These are phyloP conservation scores for Blastobotrys peoriensis DNA, from an alignment of 805 yeast genomes.

Conservation along the genomic window DNA sequence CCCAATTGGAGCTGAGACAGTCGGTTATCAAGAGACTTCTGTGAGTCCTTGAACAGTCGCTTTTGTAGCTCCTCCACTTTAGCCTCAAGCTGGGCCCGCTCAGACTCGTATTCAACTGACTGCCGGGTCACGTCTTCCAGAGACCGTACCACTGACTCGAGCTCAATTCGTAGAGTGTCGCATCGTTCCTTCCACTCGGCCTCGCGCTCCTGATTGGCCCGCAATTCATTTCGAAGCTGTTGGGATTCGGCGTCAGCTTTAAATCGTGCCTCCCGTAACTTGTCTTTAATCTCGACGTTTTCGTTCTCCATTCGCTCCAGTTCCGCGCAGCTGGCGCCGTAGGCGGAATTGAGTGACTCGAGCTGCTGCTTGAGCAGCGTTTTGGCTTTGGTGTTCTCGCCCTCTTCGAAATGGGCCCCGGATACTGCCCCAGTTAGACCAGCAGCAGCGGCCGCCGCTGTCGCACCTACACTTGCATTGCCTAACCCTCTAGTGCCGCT, in stretches of 20 bases:
- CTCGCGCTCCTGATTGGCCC: conserved; percentile 18
- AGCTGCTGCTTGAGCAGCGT: conserved; percentile 16
- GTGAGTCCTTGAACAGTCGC: conserved; percentile 16
- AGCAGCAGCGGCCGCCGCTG: neutral
- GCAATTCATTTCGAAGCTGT: conserved; percentile 21
- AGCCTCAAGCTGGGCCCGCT: conserved; percentile 24
- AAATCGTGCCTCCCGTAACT: conserved; percentile 20
- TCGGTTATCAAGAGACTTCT: conserved; percentile 15
- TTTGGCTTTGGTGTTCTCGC: conserved; percentile 8
- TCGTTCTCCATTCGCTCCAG: conserved; percentile 22
- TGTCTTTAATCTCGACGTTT: conserved; percentile 21
- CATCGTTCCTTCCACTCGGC: conserved; percentile 26
- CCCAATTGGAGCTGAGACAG: conserved; percentile 11
- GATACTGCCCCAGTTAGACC: neutral
- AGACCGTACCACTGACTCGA: conserved; percentile 26
- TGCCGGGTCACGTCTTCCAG: conserved; percentile 34
- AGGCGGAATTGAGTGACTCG: conserved; percentile 15
- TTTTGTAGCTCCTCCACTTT: conserved; percentile 22
- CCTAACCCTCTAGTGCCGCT: neutral
- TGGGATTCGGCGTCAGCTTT: conserved; percentile 20
- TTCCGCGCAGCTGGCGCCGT: conserved; percentile 20
- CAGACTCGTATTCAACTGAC: conserved; percentile 32
- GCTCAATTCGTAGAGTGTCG: conserved; percentile 28
- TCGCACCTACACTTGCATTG: too few relatives aligned
- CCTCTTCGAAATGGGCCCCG: neutral